Evolutionary conservation across 2,329 filamentous ascomycete genomes (phyloP).

Genomic region (Fusarium decemcellulare): DNA sequence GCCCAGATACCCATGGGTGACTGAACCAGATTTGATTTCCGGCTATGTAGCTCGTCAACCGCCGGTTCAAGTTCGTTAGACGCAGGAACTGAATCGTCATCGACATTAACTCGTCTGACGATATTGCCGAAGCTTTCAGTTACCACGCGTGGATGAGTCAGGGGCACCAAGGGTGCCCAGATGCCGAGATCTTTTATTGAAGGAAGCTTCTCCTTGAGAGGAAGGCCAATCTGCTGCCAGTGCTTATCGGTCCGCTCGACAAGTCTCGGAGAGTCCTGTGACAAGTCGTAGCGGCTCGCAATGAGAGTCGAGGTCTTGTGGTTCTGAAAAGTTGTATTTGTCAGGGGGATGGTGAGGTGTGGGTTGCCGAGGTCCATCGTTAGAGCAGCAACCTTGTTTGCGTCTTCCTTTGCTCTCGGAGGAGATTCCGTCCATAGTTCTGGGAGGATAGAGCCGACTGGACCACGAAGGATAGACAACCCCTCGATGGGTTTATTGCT

Average conservation of each 20-base stretch:
- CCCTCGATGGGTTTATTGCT: conserved; percentile 55
- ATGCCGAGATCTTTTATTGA: conserved; percentile 46
- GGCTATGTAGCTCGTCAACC: conserved; percentile 71
- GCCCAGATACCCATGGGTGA: conserved; percentile 79
- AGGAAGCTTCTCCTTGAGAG: conserved; percentile 35
- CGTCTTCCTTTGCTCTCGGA: conserved; percentile 46
- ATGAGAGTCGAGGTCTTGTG: conserved; percentile 73
- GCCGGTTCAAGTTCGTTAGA: conserved; percentile 79
- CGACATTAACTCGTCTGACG: conserved; percentile 72
- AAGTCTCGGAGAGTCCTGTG: conserved; percentile 36
- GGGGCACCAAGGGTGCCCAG: conserved; percentile 68
- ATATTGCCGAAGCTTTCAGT: conserved; percentile 83
- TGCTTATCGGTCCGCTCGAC: conserved; percentile 52
- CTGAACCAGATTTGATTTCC: conserved; percentile 47
- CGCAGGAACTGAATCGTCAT: conserved; percentile 68
- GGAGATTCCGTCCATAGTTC: conserved; percentile 57
- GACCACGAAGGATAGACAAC: conserved; percentile 67
- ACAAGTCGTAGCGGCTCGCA: conserved; percentile 51
- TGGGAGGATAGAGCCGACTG: conserved; percentile 58
- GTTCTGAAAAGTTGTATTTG: conserved; percentile 85
- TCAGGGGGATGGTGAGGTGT: conserved; percentile 73
- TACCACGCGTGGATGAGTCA: conserved; percentile 75
- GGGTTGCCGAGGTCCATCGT: conserved; percentile 56
- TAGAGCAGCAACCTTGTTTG: conserved; percentile 57
- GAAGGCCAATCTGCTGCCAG: conserved; percentile 55